Percentiles rank a stretch among this genome's conserved stretches.
phyloP scores from a whole-genome alignment of 1,139 yeast genomes.

The Blastobotrys ciferrii region DNA sequence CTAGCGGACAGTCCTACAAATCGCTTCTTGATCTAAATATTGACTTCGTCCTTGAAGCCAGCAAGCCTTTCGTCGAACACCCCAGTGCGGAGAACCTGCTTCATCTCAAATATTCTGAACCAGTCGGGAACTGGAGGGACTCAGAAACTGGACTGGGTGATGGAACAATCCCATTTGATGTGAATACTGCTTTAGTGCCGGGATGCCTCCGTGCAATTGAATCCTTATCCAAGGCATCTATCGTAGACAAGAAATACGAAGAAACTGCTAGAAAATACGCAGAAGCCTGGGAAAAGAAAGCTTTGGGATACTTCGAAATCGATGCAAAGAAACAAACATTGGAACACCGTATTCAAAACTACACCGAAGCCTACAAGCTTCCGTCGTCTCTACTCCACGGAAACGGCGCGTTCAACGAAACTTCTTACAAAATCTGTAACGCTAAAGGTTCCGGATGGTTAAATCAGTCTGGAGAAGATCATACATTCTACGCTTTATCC shows the following conservation, averaged over 20 bases:
- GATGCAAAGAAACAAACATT: neutral
- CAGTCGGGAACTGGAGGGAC: slow-evolving; percentile 20
- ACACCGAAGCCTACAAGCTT: slow-evolving; percentile 11
- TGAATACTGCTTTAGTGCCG: slow-evolving; percentile 16
- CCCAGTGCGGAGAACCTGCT: slow-evolving; percentile 15
- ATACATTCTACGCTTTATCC: slow-evolving; percentile 16
- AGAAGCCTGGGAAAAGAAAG: slow-evolving; percentile 16
- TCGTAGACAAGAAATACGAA: slow-evolving; percentile 10
- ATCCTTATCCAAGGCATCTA: slow-evolving; percentile 12
- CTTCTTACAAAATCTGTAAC: slow-evolving; percentile 1
- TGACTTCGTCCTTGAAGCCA: slow-evolving; percentile 12
- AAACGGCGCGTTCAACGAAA: slow-evolving; percentile 15
- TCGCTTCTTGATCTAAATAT: slow-evolving; percentile 13
- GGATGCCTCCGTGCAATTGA: slow-evolving; percentile 18
- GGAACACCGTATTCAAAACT: slow-evolving; percentile 9
- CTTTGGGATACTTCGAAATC: slow-evolving; percentile 11
- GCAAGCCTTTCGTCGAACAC: slow-evolving; percentile 14
- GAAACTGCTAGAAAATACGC: slow-evolving; percentile 12
- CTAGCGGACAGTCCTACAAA: slow-evolving; percentile 10
- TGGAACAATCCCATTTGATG: slow-evolving; percentile 18
- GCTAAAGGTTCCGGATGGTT: slow-evolving; percentile 12
- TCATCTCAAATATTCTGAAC: slow-evolving; percentile 15
- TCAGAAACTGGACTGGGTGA: slow-evolving; percentile 17
- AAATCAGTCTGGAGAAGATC: slow-evolving; percentile 6
- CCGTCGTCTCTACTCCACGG: slow-evolving; percentile 8